Base-by-base conservation (phyloP, 176 grass and related monocot species). In the Oryza glaberrima region DNA sequence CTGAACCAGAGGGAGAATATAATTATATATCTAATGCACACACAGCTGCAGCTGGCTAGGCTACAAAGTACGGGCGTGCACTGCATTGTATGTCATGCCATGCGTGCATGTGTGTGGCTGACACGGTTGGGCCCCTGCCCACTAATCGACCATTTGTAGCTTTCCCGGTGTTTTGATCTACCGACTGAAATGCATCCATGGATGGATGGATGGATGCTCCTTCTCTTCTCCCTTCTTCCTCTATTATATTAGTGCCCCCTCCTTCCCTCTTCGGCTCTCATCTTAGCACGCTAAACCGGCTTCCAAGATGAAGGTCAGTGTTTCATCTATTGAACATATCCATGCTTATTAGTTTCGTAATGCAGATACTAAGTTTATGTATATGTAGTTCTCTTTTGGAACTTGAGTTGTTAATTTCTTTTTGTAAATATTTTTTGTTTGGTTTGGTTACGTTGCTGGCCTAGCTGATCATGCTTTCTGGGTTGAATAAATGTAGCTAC, bases 291-390 rank as follows among this genome's bases (percentile, higher is more conserved):
- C 14, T 69, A 64, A 38, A 48, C 58, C n/a, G n/a, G 65, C 81
- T 67, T 78, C 71, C 86, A 81, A 81, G 10, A 98, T 98, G 95
- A 98, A 91, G 95, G 90, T 94, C 23, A 85, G 85, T 64, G 68
- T 58, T 58, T 15, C 6, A 6, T 36, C 35, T 36, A 36, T 5
- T 40, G 6, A 40, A 40, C 6, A 20, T 5, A 58, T 58, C 17
- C 17, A 58, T 58, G 17, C 15, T 19, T 5, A 58, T 58, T 58
- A 20, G 6, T 58, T 56, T 58, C n/a, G 19, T 58, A n/a, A 58
- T 58, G 6, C 0, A 58, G 7, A n/a, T n/a, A 58, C 1, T 8
- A 9, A 20, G 7, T 58, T 9, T 51, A 36, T 1, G 9, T 10
- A 41, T 41, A 41, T 54, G 28, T 71, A n/a, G 10, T 4, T 45